These are phyloP conservation scores for Cladosporium sp. DNA, from an alignment of 2,329 filamentous ascomycete species.

Conservation along the genomic window DNA sequence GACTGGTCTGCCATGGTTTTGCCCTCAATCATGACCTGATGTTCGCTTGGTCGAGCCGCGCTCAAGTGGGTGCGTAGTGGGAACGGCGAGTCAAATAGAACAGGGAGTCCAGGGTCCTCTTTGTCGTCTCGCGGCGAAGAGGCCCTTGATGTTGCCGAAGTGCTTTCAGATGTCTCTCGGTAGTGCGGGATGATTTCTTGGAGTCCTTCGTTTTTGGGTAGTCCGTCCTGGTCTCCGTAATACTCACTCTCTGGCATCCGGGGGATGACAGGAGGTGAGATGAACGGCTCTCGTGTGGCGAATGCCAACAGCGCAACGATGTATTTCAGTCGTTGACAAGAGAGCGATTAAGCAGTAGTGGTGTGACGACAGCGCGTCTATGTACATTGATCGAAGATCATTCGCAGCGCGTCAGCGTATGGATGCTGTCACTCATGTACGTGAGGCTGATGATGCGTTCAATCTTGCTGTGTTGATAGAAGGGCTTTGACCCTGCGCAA, in stretches of 20 bases:
- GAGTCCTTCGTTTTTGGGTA: constrained; percentile 10
- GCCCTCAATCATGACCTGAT: not conserved
- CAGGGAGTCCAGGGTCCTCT: constrained; percentile 12
- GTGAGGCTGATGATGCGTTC: not conserved
- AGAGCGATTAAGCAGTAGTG: not conserved
- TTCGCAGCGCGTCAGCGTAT: not conserved
- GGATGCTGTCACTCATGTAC: not conserved
- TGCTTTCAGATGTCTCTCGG: not conserved
- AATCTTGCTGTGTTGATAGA: not conserved
- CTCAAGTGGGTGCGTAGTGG: not conserved
- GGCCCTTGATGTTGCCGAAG: not conserved
- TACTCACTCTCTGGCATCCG: constrained; percentile 7
- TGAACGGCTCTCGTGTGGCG: not conserved
- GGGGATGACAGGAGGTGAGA: not conserved
- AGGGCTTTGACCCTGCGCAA: not conserved
- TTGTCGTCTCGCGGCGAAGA: not conserved
- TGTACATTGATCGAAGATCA: constrained; percentile 7
- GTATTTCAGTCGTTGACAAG: not conserved
- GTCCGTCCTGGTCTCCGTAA: constrained; percentile 13
- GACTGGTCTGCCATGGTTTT: not conserved
- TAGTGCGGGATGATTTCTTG: not conserved
- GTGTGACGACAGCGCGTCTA: constrained; percentile 13
- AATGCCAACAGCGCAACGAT: not conserved
- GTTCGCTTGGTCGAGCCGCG: not conserved
- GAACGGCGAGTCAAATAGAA: not conserved